Evolutionary conservation across 441 rosid genomes (phyloP), one percentile per base, ranked within the genome.

Genomic region (Hura crepitans): DNA sequence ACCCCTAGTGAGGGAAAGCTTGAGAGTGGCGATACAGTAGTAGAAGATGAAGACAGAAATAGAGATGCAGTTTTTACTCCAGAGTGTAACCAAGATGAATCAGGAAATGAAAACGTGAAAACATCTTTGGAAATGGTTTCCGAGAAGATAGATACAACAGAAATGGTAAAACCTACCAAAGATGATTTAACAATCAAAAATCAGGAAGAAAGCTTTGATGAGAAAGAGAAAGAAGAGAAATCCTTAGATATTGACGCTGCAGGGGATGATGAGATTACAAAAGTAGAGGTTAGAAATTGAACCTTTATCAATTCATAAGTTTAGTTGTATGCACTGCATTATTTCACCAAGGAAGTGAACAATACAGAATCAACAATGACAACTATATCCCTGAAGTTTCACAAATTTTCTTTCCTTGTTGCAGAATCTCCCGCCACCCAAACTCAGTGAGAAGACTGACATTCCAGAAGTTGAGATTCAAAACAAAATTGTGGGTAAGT

Each of bases 31-130:
- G 23, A 47, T 62, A 49, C 60, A 20, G 53, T 23, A 10, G 0
- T n/a, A 27, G 50, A 53, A 49, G 23, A 30, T 39, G 68, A 79
- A 30, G 70, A 72, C 59, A 55, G 11, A 47, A 55, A 12, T 39
- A 56, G 8, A 20, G 75, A 59, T 9, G 53, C 55, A 5, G 61
- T 72, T 65, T 14, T 25, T 59, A 61, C 33, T 31, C 49, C 63
- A 31, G 65, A 74, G 58, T 31, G 62, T 74, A 72, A 70, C 75
- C 69, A 22, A 65, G 62, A 74, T 51, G 72, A 70, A 72, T 69
- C 50, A 17, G 75, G 28, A 51, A 53, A 39, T 45, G 78, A 81
- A 72, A 72, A 68, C 62, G 62, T 63, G 56, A 70, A 65, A 46
- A 39, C 50, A 30, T 62, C 72, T 45, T 9, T 64, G 30, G 70